A percentile compares a stretch with the other conserved stretches of the same genome.
These are phyloP conservation scores for Carex kokanica DNA, from an alignment of 176 grass and related monocot species.

Conservation along the genomic window DNA sequence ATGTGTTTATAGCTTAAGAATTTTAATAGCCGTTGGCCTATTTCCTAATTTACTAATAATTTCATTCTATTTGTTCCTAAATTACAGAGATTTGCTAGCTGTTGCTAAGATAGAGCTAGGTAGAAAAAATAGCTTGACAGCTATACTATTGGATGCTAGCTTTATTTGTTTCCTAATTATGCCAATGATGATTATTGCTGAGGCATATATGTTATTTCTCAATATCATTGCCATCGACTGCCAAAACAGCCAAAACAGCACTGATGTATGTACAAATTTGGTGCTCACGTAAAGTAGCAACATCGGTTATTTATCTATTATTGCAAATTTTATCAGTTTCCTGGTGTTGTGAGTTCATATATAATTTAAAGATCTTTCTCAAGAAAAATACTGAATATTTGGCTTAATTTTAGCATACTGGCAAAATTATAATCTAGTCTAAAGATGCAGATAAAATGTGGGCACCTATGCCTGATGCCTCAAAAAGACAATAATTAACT, in stretches of 20 bases:
- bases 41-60: no score
- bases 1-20: no score
- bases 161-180: no score
- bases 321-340: neutral
- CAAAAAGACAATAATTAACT: neutral
- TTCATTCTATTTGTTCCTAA: no score
- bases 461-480: neutral
- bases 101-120: no score
- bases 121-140: no score
- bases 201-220: no score
- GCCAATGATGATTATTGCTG: no score
- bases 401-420: neutral
- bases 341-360: neutral
- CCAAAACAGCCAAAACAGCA: neutral
- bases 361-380: neutral
- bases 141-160: no score
- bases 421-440: constrained; percentile 4
- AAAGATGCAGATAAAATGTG: neutral
- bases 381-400: neutral
- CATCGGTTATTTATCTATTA: neutral
- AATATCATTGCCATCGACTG: neutral
- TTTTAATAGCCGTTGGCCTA: no score
- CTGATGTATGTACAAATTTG: neutral
- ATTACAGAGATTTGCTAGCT: no score
- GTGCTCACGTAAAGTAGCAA: neutral